These are phyloP conservation scores for Extremus antarcticus DNA, from an alignment of 495 filamentous ascomycete species.

Conservation along the genomic window DNA sequence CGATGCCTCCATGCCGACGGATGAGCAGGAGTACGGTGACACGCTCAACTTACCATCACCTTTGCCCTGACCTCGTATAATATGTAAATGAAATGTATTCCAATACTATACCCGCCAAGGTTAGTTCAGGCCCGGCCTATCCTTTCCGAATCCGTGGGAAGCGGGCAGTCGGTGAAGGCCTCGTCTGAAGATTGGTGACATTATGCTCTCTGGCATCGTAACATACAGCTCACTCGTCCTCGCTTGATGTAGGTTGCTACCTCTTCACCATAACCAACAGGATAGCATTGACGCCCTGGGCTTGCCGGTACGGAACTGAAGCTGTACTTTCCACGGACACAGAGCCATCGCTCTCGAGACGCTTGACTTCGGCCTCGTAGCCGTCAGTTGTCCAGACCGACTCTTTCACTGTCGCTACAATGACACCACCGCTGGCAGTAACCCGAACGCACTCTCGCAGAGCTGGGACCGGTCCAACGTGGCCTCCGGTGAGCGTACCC, in stretches of 20 bases:
- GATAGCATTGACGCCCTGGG: background rate
- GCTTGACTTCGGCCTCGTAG: background rate
- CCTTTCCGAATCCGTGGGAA: no score
- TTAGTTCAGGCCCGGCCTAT: no score
- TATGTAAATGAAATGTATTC: no score
- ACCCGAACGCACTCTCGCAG: background rate
- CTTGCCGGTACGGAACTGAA: background rate
- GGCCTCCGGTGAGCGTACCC: background rate
- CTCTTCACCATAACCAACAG: background rate
- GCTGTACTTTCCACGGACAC: background rate
- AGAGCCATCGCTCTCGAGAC: background rate
- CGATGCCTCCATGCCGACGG: no score
- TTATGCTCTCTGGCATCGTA: background rate
- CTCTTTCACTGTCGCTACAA: background rate
- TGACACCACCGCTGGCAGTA: background rate
- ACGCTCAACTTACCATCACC: no score
- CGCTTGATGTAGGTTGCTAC: background rate
- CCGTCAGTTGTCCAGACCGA: background rate
- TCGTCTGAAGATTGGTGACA: background rate
- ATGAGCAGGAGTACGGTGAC: no score
- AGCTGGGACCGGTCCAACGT: background rate
- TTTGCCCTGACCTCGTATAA: no score
- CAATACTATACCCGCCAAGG: no score
- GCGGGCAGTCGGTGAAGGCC: no score
- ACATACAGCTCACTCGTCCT: no score